Evolutionary conservation across 2,329 filamentous ascomycete genomes (phyloP).

Genomic region (Alternaria sp.): DNA sequence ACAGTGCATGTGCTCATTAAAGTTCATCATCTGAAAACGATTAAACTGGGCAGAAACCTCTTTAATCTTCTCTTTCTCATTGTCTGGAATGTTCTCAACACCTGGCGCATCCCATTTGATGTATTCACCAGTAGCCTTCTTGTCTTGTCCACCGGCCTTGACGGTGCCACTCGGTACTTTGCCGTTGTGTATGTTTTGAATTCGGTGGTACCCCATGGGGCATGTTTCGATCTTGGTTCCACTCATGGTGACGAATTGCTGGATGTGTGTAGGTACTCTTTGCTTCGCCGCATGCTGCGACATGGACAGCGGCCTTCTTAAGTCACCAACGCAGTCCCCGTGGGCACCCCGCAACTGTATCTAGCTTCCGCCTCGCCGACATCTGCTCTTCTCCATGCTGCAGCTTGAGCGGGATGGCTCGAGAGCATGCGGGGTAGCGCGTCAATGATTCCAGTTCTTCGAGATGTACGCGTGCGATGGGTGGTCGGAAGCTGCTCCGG

Average conservation of each 20-base stretch:
- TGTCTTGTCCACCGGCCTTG: conserved; percentile 31
- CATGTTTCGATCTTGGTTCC: conserved; percentile 23
- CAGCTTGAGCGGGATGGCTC: neutral
- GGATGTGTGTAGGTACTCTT: neutral
- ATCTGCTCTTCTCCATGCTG: neutral
- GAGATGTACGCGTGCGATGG: neutral
- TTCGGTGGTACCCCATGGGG: conserved; percentile 29
- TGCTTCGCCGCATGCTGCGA: neutral
- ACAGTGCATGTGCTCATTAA: conserved; percentile 48
- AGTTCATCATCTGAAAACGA: conserved; percentile 53
- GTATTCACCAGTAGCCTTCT: conserved; percentile 43
- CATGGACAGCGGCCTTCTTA: neutral
- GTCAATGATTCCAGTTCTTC: conserved; percentile 16
- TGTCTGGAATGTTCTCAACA: conserved; percentile 49
- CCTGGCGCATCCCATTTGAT: conserved; percentile 51
- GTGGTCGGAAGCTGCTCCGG: conserved; percentile 14
- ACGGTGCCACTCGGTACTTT: conserved; percentile 32
- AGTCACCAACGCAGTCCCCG: neutral
- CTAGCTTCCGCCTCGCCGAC: conserved; percentile 18
- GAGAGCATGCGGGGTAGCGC: conserved; percentile 19
- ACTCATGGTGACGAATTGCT: conserved; percentile 11
- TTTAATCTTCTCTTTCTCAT: conserved; percentile 54
- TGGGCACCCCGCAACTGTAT: neutral
- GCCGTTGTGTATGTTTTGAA: conserved; percentile 35
- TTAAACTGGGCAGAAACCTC: conserved; percentile 56